Evolutionary conservation across 2,329 filamentous ascomycete species (phyloP).

Genomic region (Mycogone perniciosa): DNA sequence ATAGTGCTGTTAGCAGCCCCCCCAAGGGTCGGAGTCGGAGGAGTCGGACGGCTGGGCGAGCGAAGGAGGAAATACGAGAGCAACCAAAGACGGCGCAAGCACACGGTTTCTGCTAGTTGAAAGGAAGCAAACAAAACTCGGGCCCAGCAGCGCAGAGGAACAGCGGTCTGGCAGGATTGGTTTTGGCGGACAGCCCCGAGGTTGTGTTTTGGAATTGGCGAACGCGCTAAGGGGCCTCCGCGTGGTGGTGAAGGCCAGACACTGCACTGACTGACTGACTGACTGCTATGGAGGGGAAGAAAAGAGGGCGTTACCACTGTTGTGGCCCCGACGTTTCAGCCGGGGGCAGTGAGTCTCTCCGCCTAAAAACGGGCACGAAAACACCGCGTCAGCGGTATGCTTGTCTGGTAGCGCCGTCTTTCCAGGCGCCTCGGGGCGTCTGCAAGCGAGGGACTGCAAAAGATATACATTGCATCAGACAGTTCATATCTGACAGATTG

Average conservation of each 20-base stretch:
- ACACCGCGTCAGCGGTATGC: neutral
- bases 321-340: conserved; percentile 1
- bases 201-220: conserved; percentile 8
- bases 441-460: no score
- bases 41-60: neutral
- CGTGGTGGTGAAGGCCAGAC: conserved; percentile 7
- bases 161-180: conserved; percentile 10
- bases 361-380: neutral
- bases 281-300: neutral
- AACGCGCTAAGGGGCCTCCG: conserved; percentile 11
- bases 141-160: conserved; percentile 5
- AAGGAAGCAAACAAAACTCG: neutral
- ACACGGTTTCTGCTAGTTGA: neutral
- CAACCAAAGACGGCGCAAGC: neutral
- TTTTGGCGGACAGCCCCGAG: conserved; percentile 5
- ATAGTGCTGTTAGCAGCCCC: conserved; percentile 2
- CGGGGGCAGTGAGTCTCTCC: neutral
- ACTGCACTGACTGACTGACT: neutral
- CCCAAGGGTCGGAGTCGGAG: neutral
- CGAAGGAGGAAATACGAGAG: conserved; percentile 1
- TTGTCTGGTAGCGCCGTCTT: neutral
- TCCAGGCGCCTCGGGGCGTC: neutral
- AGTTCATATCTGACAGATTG: no score
- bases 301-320: neutral
- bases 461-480: no score